These are phyloP conservation scores for Entomortierella lignicola DNA, from an alignment of 192 early-diverging fungal species.

Conservation along the genomic window DNA sequence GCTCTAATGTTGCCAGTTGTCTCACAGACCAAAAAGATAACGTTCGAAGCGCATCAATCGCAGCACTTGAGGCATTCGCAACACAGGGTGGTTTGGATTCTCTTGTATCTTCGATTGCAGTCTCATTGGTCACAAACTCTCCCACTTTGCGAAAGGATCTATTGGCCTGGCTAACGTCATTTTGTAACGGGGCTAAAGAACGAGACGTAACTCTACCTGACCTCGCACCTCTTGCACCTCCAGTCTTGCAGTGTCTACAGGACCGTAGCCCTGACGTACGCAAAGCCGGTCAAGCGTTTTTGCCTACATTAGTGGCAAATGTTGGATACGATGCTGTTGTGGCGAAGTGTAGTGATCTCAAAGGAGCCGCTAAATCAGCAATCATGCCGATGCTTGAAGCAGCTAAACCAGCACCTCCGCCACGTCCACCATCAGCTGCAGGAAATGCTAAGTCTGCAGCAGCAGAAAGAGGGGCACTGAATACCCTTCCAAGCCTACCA, in stretches of 20 bases:
- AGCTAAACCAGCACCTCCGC: conserved; percentile 63
- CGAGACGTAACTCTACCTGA: conserved; percentile 66
- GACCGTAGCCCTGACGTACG: conserved; percentile 92
- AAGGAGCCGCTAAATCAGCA: conserved; percentile 77
- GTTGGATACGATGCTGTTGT: conserved; percentile 80
- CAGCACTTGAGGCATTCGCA: conserved; percentile 77
- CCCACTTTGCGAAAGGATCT: conserved; percentile 91
- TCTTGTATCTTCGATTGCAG: conserved; percentile 71
- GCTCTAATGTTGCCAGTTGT: conserved; percentile 75
- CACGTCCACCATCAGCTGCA: conserved; percentile 50
- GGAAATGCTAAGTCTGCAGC: conserved; percentile 28
- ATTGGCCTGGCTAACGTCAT: conserved; percentile 81
- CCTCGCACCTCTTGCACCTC: conserved; percentile 69
- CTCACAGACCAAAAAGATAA: conserved; percentile 93
- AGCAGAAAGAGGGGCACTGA: conserved; percentile 37
- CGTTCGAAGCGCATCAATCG: conserved; percentile 80
- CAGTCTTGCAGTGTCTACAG: conserved; percentile 84
- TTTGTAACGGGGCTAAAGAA: conserved; percentile 61
- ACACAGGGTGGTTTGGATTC: conserved; percentile 78
- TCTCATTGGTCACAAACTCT: conserved; percentile 80
- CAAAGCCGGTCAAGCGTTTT: conserved; percentile 79
- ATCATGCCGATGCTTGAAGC: conserved; percentile 84
- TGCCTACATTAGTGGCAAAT: conserved; percentile 73
- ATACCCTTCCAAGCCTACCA: conserved; percentile 32
- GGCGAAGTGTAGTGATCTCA: conserved; percentile 79